Base-by-base conservation (phyloP, 2,329 filamentous ascomycete genomes). In the Talaromyces piceae region DNA sequence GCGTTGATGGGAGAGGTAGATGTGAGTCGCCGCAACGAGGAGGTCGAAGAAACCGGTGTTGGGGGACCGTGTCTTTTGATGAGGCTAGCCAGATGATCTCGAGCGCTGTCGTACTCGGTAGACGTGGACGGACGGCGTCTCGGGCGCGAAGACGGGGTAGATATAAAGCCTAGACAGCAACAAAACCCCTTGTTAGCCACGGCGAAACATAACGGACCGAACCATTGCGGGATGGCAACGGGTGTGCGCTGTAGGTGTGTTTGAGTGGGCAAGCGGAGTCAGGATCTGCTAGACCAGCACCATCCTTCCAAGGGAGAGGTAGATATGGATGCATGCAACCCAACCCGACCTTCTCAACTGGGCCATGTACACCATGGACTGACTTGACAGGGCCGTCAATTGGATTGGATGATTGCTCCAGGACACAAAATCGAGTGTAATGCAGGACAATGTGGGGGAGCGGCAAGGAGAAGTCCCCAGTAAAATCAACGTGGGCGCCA, bases 41-140 rank as follows among this genome's bases (percentile, higher is more conserved):
- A 70, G n/a, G 52, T 46, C 41, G 69, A 57, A 20, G 65, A 68
- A 30, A 68, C 63, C 33, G 64, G 65, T 50, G 66, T 67, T 59
- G 67, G 66, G 61, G 65, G 64, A 46, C 65, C 66, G 65, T 68
- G 65, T 57, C 63, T 67, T 53, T 61, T 59, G 56, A 69, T 66
- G 55, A 70, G 53, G 57, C 57, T 64, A 53, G 67, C 66, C n/a
- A 67, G 57, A 55, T 68, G 65, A 54, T 67, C 62, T 53, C 61
- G 61, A 54, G 65, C 59, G 27, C 55, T 49, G 22, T 63, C 57
- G 33, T 53, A 56, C n/a, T 56, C 61, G 58, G 54, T 58, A 55
- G 57, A 61, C 45, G 54, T 58, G 55, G 57, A 61, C 45, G 58
- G 57, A 1, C 27, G 28, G 51, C 64, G 58, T 44, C 56, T 58